Base-by-base conservation (phyloP, 352 stramenopile genomes). In the Pythium myriotylum region DNA sequence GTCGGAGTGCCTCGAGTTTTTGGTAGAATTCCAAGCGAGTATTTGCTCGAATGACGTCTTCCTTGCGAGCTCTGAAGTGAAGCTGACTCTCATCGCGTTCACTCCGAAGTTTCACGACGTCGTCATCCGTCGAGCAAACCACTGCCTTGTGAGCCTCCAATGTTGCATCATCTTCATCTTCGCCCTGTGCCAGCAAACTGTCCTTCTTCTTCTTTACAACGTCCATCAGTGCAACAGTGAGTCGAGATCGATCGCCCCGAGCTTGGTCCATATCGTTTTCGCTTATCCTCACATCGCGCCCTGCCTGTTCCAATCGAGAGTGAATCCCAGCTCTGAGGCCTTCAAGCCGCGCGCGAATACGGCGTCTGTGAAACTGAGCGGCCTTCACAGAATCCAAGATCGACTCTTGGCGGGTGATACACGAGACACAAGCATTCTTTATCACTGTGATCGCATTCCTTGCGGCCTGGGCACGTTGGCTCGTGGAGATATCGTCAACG, bases 361-460 rank as follows among this genome's bases (percentile, higher is more conserved):
- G 43, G 6, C 33, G 37, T 1, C 67, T 65, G 16, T 74, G 53
- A 39, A 65, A 54, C 33, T 46, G 35, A 4, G 60, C 72, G 8
- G 42, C 35, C 10, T 63, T 33, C 3, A 55, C 43, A 0, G 62
- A 67, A 5, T 64, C 9, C 4, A 43, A 22, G 19, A 83, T 74
- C 56, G 77, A 80, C 26, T 64, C 46, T 8, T 91, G 49, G 1
- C 64, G 62, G 41, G 68, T 62, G 47, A 89, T 68, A 24, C 79
- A 81, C 4, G 63, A 54, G 10, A 62, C 60, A 20, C 78, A 86
- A 7, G 72, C 72, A 13, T 55, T 51, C 23, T 73, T 81, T 19
- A 90, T 48, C 33, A 62, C 61, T 29, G 71, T 59, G 42, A 91
- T 87, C 3, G 73, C 65, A 12, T 66, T 67, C 48, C 78, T 66